Conservation (phyloP, 352 stramenopile genomes). For the Globisporangium ultimum region DNA sequence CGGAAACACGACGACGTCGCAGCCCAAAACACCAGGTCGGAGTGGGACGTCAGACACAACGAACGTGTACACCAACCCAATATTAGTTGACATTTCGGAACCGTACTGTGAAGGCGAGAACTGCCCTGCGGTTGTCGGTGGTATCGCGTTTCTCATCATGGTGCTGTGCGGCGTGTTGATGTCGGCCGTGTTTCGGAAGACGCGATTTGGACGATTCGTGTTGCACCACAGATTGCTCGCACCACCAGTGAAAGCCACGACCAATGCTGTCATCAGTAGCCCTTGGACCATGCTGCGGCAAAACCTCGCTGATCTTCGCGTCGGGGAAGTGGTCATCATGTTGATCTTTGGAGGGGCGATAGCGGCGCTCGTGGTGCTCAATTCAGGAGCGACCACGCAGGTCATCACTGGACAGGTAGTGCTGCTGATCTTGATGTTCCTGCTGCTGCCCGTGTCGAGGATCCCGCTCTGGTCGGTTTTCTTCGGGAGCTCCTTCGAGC, state of each 20-base stretch:
- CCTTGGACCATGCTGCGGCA: slow-evolving; percentile 49
- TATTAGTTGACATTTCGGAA: slow-evolving; percentile 5
- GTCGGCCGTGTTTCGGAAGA: slow-evolving; percentile 32
- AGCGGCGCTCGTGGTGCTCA: too few species aligned
- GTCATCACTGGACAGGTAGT: too few species aligned
- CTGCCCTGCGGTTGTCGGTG: slow-evolving; percentile 57
- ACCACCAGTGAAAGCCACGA: slow-evolving; percentile 45
- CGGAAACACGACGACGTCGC: background rate
- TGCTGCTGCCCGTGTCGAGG: too few species aligned
- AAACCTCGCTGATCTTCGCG: slow-evolving; percentile 43
- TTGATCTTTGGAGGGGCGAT: too few species aligned
- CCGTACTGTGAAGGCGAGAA: slow-evolving; percentile 60
- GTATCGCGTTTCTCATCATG: slow-evolving; percentile 48
- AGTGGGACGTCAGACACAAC: slow-evolving; percentile 19
- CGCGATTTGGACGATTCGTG: slow-evolving; percentile 33
- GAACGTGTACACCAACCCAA: slow-evolving; percentile 16
- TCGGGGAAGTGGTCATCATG: too few species aligned
- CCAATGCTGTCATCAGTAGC: slow-evolving; percentile 40
- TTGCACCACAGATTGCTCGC: slow-evolving; percentile 45
- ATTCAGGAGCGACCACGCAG: too few species aligned
- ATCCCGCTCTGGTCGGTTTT: too few species aligned
- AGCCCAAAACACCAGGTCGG: background rate
- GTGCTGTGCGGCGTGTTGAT: slow-evolving; percentile 49
- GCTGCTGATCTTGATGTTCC: too few species aligned
- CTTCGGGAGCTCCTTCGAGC: slow-evolving; percentile 74